Percentiles rank a stretch among this genome's conserved stretches.
Evolutionary conservation across 129 eudicot species (phyloP).

Genomic region (Chrysanthemum makinoi): DNA sequence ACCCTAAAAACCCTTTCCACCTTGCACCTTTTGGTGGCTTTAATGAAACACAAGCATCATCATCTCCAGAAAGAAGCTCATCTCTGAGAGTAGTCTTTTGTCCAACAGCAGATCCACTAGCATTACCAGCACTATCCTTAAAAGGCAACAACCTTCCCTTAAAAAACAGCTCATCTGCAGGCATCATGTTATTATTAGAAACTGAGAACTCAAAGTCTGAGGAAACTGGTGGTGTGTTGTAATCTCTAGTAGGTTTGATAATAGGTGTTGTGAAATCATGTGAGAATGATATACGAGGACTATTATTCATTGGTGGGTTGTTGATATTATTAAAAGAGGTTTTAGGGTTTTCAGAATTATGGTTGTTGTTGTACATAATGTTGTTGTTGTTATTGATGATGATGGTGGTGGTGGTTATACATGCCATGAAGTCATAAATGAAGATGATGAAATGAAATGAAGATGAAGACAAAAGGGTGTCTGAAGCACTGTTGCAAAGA

Average conservation of each 20-base stretch:
- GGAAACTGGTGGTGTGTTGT: constrained; percentile 48
- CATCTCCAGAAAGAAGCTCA: constrained; percentile 65
- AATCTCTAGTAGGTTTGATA: constrained; percentile 28
- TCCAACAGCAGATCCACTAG: constrained; percentile 11
- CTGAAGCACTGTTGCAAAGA: constrained; percentile 36
- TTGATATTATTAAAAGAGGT: constrained; percentile 22
- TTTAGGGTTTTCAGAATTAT: constrained; percentile 10
- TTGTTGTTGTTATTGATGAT: constrained; percentile 4
- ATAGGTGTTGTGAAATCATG: constrained; percentile 69
- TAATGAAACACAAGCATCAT: constrained; percentile 35
- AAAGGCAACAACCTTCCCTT: constrained; percentile 74
- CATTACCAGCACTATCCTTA: constrained; percentile 33
- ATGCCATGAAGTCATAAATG: constrained; percentile 41
- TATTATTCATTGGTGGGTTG: constrained; percentile 33
- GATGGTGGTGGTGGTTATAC: constrained; percentile 5
- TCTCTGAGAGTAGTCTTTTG: constrained; percentile 62
- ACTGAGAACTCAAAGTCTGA: constrained; percentile 88
- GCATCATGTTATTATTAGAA: constrained; percentile 54
- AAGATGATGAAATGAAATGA: constrained; percentile 12
- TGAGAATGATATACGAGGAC: constrained; percentile 87
- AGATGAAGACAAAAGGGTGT: constrained; percentile 32
- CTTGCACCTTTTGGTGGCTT: constrained; percentile 68
- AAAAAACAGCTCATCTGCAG: constrained; percentile 76
- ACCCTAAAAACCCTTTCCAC: constrained; percentile 84
- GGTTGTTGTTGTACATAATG: constrained; percentile 40